phyloP scores from a whole-genome alignment of 768 basidiomycete genomes.

The Ramaria rubella region DNA sequence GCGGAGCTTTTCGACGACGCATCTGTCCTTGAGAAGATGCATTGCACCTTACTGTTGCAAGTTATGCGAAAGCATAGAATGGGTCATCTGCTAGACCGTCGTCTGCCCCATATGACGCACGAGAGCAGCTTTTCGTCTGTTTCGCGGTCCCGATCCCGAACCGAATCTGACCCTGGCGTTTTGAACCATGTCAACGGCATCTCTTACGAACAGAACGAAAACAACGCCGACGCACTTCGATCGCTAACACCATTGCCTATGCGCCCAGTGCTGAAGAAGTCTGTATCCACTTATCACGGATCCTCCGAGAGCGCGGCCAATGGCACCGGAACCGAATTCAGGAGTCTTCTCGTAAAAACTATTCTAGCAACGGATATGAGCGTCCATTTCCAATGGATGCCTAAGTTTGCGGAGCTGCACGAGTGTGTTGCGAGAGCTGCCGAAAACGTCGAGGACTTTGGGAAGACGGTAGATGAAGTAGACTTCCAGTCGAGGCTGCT shows the following conservation, averaged over 20 bases:
- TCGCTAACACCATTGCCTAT: neutral
- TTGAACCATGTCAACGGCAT: neutral
- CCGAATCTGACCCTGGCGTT: conserved; percentile 31
- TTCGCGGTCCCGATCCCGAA: neutral
- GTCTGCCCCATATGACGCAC: conserved; percentile 12
- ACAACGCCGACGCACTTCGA: neutral
- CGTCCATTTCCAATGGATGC: conserved; percentile 81
- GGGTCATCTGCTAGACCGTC: conserved; percentile 56
- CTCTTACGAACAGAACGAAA: neutral
- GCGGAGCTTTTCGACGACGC: conserved; percentile 84
- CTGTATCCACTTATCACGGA: neutral
- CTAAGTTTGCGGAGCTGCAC: conserved; percentile 41
- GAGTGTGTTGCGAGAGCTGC: conserved; percentile 33
- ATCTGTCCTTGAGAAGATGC: conserved; percentile 89
- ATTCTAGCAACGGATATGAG: conserved; percentile 95
- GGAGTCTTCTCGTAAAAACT: conserved; percentile 70
- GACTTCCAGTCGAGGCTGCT: conserved; percentile 51
- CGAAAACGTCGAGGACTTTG: conserved; percentile 11
- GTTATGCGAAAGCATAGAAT: conserved; percentile 79
- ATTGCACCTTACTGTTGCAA: conserved; percentile 72
- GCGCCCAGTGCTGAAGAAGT: neutral
- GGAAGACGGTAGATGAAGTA: conserved; percentile 27
- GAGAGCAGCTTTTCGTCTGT: neutral
- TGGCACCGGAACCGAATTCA: conserved; percentile 36
- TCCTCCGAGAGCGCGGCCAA: neutral